Conservation (phyloP, 129 eudicot species). For the Lactuca sativa region DNA sequence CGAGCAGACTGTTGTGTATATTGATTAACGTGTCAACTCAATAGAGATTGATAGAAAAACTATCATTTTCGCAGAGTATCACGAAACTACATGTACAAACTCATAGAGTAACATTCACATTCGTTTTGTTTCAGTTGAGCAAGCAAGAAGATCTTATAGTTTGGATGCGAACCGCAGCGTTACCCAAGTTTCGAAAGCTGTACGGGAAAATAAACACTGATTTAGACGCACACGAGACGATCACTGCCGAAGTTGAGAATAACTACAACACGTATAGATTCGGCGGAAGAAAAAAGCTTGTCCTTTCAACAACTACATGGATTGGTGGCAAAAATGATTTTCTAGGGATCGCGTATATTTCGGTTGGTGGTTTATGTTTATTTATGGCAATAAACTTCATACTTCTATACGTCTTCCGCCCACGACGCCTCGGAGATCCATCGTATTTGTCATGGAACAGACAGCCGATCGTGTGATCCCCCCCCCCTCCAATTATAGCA, state of each 20-base stretch:
- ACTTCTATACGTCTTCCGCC: conserved; percentile 55
- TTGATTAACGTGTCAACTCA: too few relatives aligned
- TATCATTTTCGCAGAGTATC: neutral
- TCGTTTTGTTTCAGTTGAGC: conserved; percentile 46
- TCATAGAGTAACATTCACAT: neutral
- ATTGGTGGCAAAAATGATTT: conserved; percentile 76
- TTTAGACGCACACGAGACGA: conserved; percentile 54
- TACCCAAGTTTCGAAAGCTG: conserved; percentile 76
- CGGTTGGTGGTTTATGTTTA: conserved; percentile 65
- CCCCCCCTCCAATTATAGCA: neutral
- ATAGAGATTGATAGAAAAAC: too few relatives aligned
- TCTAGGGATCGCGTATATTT: conserved; percentile 59
- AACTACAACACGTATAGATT: conserved; percentile 79
- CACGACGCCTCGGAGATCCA: conserved; percentile 86
- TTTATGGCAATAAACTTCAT: conserved; percentile 51
- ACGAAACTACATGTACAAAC: neutral
- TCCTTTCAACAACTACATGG: conserved; percentile 83
- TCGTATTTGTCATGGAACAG: conserved; percentile 83
- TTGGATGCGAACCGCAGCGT: conserved; percentile 92
- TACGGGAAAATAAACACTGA: conserved; percentile 70
- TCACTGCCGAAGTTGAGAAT: conserved; percentile 62
- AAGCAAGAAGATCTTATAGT: conserved; percentile 92
- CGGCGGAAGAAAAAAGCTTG: conserved; percentile 62
- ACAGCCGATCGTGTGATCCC: conserved; percentile 22
- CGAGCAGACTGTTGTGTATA: too few relatives aligned